A percentile compares a stretch with the other conserved stretches of the same genome.
phyloP scores from a whole-genome alignment of 192 early-diverging fungal species.

The Thamnidium elegans region DNA sequence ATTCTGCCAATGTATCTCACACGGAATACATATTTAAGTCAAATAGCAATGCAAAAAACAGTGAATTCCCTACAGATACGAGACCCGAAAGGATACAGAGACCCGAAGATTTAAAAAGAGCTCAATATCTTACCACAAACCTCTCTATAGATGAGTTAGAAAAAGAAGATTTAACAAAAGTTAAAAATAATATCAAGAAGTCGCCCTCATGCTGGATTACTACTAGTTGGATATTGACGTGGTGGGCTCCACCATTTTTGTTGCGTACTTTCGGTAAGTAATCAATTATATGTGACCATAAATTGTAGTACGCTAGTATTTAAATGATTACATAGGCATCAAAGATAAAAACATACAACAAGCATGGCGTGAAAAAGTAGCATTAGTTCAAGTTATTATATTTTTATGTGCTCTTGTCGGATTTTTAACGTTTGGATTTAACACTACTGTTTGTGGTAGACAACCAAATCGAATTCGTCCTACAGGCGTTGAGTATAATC shows the following conservation, averaged over 20 bases:
- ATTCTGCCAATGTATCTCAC: background rate
- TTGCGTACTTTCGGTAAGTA: slow-evolving; percentile 23
- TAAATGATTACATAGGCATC: slow-evolving; percentile 31
- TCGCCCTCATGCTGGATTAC: slow-evolving; percentile 14
- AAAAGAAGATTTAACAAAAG: background rate
- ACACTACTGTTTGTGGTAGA: slow-evolving; percentile 59
- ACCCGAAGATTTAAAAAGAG: slow-evolving; percentile 4
- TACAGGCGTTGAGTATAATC: slow-evolving; percentile 48
- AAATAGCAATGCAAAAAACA: background rate
- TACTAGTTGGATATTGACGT: slow-evolving; percentile 25
- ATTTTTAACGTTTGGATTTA: slow-evolving; percentile 85
- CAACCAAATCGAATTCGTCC: slow-evolving; percentile 45
- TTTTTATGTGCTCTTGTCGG: slow-evolving; percentile 67
- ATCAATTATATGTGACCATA: too few species aligned
- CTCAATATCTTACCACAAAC: slow-evolving; percentile 6
- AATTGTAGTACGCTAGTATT: too few species aligned
- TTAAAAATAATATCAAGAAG: slow-evolving; percentile 2
- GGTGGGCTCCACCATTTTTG: slow-evolving; percentile 26
- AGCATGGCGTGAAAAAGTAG: slow-evolving; percentile 91
- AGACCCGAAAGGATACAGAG: background rate
- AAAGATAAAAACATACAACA: slow-evolving; percentile 51
- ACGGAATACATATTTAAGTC: background rate
- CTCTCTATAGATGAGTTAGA: background rate
- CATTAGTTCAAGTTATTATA: slow-evolving; percentile 82
- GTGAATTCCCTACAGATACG: background rate